phyloP scores from a whole-genome alignment of 176 grass and related monocot species.

The Triticum monococcum region DNA sequence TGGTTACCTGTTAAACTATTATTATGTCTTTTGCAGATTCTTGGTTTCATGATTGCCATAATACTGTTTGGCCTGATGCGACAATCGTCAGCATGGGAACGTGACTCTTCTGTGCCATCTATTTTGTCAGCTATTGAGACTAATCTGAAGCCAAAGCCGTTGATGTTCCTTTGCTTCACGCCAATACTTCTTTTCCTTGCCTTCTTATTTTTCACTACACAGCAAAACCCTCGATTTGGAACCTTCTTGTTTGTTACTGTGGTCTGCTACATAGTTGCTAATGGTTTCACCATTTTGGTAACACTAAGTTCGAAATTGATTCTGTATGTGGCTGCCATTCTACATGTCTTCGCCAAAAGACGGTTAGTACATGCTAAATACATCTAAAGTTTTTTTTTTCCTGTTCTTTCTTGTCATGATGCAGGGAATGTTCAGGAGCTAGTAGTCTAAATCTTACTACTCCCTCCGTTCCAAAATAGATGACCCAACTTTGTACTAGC shows the following conservation, averaged over 20 bases:
- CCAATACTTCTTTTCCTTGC: slow-evolving; percentile 63
- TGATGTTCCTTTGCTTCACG: slow-evolving; percentile 55
- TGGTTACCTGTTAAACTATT: slow-evolving; percentile 12
- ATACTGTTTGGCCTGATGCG: slow-evolving; percentile 87
- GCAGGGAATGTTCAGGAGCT: background rate
- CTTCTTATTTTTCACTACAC: slow-evolving; percentile 37
- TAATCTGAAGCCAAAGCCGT: slow-evolving; percentile 70
- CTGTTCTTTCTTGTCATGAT: background rate
- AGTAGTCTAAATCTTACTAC: background rate
- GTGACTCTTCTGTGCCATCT: slow-evolving; percentile 79
- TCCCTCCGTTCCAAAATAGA: no score
- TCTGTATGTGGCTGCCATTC: slow-evolving; percentile 60
- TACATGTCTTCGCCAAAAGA: slow-evolving; percentile 79
- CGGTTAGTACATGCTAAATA: slow-evolving; percentile 49
- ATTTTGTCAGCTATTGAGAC: slow-evolving; percentile 77
- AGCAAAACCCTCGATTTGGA: slow-evolving; percentile 54
- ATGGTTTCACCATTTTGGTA: slow-evolving; percentile 74
- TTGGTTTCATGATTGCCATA: slow-evolving; percentile 79
- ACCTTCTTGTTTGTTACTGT: slow-evolving; percentile 64
- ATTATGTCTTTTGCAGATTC: slow-evolving; percentile 69
- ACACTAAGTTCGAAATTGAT: slow-evolving; percentile 69
- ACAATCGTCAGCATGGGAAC: slow-evolving; percentile 83
- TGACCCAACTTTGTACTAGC: no score
- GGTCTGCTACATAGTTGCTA: slow-evolving; percentile 81
- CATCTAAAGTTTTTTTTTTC: background rate